Evolutionary conservation across 2,329 filamentous ascomycete species (phyloP).

Genomic region (Talaromyces islandicus): DNA sequence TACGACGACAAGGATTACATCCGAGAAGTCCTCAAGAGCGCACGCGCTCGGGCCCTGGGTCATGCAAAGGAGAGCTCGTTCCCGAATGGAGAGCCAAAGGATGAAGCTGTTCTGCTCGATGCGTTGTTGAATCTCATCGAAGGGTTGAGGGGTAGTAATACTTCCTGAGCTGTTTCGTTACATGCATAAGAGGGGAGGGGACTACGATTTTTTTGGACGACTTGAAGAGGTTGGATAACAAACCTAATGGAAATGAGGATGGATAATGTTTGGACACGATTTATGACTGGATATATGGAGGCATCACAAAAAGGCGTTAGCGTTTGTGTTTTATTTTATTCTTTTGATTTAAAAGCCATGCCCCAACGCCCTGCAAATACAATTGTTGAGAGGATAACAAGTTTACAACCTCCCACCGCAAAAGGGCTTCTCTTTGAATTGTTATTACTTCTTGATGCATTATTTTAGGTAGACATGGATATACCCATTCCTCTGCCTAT

Average conservation of each 20-base stretch:
- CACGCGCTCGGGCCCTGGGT: slow-evolving; percentile 35
- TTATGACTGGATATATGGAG: slow-evolving; percentile 13
- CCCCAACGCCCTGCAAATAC: neutral
- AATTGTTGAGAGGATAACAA: neutral
- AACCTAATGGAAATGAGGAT: neutral
- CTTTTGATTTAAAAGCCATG: neutral
- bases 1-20: slow-evolving; percentile 42
- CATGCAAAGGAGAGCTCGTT: slow-evolving; percentile 37
- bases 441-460: slow-evolving; percentile 1
- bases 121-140: slow-evolving; percentile 34
- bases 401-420: neutral
- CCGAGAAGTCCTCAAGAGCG: slow-evolving; percentile 37
- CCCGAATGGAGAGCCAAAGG: slow-evolving; percentile 38
- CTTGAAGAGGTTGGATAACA: neutral
- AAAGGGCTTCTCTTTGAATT: neutral
- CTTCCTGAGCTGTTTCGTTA: neutral
- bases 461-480: neutral
- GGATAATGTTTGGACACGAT: neutral
- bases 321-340: slow-evolving; percentile 4
- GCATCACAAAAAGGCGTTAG: slow-evolving; percentile 12
- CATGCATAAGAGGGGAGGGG: slow-evolving; percentile 18
- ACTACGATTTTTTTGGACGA: slow-evolving; percentile 17
- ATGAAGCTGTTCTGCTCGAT: slow-evolving; percentile 38
- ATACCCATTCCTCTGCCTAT: neutral
- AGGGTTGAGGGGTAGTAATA: slow-evolving; percentile 27